These are phyloP conservation scores for Podosphaera leucotricha DNA, from an alignment of 2,329 filamentous ascomycete genomes.

Conservation along the genomic window DNA sequence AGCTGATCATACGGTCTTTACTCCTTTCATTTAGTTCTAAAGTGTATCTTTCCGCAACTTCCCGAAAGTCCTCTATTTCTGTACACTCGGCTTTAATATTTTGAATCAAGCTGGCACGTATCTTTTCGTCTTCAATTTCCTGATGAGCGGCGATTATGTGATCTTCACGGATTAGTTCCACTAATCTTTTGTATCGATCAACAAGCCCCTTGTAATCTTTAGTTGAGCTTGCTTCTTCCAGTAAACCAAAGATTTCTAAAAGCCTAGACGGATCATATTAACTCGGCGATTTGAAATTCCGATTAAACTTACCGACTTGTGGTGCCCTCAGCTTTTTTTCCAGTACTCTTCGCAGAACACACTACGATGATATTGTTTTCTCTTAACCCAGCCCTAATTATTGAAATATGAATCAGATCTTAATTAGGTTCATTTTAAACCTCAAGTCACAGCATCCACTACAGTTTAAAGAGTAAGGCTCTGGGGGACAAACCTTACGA, in stretches of 20 bases:
- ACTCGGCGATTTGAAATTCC: background rate
- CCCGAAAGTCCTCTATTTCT: constrained; percentile 51
- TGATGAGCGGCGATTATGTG: constrained; percentile 50
- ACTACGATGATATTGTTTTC: constrained; percentile 69
- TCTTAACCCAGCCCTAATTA: constrained; percentile 31
- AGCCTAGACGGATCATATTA: constrained; percentile 14
- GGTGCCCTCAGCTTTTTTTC: constrained; percentile 83
- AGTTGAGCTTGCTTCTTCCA: constrained; percentile 12
- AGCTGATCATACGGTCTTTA: constrained; percentile 76
- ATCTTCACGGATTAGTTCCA: constrained; percentile 61
- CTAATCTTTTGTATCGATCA: constrained; percentile 45
- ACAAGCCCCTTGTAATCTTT: constrained; percentile 26
- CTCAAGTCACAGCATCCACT: constrained; percentile 1
- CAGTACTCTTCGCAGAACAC: constrained; percentile 83
- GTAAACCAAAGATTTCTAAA: constrained; percentile 33
- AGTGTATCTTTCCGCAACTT: constrained; percentile 39
- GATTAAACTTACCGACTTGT: constrained; percentile 56
- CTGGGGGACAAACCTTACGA: constrained; percentile 29
- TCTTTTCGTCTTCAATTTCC: constrained; percentile 31
- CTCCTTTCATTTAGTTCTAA: constrained; percentile 55
- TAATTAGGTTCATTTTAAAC: background rate
- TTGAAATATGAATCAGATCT: background rate
- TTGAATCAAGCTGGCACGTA: constrained; percentile 33
- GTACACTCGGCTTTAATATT: constrained; percentile 61
- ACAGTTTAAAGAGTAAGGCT: background rate